Evolutionary conservation across 208 protist genomes (phyloP).

Genomic region (Leptomonas seymouri): DNA sequence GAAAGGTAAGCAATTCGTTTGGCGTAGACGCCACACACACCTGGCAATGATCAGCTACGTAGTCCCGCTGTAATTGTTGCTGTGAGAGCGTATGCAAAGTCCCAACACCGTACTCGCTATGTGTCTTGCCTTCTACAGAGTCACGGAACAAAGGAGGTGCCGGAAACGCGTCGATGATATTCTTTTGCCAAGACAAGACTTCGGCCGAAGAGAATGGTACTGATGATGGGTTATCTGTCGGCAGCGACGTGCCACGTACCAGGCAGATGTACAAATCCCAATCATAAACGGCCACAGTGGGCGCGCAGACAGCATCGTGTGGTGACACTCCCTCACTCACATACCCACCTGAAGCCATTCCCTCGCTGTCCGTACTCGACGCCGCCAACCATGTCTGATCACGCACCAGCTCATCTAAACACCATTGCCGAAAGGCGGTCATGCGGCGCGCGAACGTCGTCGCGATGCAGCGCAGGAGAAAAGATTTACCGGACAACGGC

Average conservation of each 20-base stretch:
- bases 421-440: constrained; percentile 32
- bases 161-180: neutral
- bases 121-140: neutral
- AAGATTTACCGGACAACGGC: constrained; percentile 37
- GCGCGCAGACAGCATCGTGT: neutral
- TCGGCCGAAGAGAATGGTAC: neutral
- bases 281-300: constrained; percentile 2
- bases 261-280: constrained; percentile 41
- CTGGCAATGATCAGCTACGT: constrained; percentile 35
- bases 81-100: neutral
- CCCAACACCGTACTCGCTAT: neutral
- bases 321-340: neutral
- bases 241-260: constrained; percentile 2
- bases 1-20: constrained; percentile 43
- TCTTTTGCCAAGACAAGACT: constrained; percentile 1
- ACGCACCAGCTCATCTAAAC: constrained; percentile 13
- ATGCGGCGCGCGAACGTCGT: constrained; percentile 31
- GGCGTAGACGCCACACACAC: constrained; percentile 29
- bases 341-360: neutral
- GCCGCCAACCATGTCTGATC: constrained; percentile 4
- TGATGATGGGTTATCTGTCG: neutral
- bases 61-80: constrained; percentile 23
- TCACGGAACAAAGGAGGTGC: neutral
- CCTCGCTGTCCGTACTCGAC: neutral
- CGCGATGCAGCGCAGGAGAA: constrained; percentile 27